These are phyloP conservation scores for Cantharellus anzutake DNA, from an alignment of 768 basidiomycete genomes.

Conservation along the genomic window DNA sequence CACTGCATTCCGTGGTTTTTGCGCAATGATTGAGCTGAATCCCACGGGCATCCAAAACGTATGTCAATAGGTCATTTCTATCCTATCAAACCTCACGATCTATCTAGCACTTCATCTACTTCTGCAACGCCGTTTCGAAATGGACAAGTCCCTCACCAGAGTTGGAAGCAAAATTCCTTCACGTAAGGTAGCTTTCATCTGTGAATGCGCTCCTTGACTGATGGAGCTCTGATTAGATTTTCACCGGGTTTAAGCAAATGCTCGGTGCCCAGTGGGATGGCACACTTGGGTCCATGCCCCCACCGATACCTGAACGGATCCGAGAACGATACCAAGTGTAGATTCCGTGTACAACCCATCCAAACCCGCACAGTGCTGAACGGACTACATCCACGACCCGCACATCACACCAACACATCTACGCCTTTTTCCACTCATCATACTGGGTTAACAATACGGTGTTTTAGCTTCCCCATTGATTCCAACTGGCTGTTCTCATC, in stretches of 20 bases:
- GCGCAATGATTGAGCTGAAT: conserved; percentile 87
- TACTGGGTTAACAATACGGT: too few relatives aligned
- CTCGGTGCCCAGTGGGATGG: conserved; percentile 71
- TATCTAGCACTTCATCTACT: conserved; percentile 74
- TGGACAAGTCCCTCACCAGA: conserved; percentile 88
- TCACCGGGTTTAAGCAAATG: conserved; percentile 80
- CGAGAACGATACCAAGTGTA: conserved; percentile 75
- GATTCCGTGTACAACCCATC: too few relatives aligned
- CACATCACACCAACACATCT: too few relatives aligned
- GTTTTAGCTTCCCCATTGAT: too few relatives aligned
- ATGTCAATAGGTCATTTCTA: conserved; percentile 13
- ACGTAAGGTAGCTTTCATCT: conserved; percentile 12
- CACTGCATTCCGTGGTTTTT: conserved; percentile 93
- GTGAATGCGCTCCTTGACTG: background rate
- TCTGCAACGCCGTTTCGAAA: conserved; percentile 92
- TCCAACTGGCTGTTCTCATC: background rate
- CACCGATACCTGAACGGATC: conserved; percentile 72
- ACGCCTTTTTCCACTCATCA: too few relatives aligned
- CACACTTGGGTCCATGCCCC: conserved; percentile 69
- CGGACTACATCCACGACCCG: too few relatives aligned
- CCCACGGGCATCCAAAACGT: conserved; percentile 88
- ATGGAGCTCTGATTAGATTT: conserved; percentile 24
- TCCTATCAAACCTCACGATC: background rate
- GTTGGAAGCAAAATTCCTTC: conserved; percentile 85
- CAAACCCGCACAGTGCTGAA: too few relatives aligned